These are phyloP conservation scores for Panicum miliaceum DNA, from an alignment of 176 grass and related monocot species.

Conservation along the genomic window DNA sequence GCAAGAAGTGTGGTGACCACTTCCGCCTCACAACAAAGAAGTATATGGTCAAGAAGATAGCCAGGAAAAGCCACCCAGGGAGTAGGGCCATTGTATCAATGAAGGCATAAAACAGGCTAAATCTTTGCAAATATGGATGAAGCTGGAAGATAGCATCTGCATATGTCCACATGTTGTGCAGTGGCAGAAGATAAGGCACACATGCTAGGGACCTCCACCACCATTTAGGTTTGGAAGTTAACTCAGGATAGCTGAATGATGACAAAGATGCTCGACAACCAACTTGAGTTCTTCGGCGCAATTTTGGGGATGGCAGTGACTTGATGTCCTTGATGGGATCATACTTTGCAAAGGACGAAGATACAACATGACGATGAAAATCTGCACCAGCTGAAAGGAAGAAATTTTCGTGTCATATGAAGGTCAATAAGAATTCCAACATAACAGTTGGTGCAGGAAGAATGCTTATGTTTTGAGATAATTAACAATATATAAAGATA, in stretches of 20 bases:
- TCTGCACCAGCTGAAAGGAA: slow-evolving; percentile 48
- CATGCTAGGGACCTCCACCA: slow-evolving; percentile 83
- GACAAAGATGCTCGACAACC: slow-evolving; percentile 57
- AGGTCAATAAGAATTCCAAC: slow-evolving; percentile 5
- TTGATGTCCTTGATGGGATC: slow-evolving; percentile 42
- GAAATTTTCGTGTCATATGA: slow-evolving; percentile 34
- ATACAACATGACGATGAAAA: not conserved
- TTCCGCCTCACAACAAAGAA: slow-evolving; percentile 81
- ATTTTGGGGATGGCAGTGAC: slow-evolving; percentile 24
- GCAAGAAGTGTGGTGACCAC: slow-evolving; percentile 82
- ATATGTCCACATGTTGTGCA: slow-evolving; percentile 85
- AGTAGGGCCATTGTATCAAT: slow-evolving; percentile 79
- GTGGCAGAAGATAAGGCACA: slow-evolving; percentile 78
- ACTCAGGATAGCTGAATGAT: slow-evolving; percentile 64
- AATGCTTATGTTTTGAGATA: not conserved
- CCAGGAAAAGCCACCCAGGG: slow-evolving; percentile 73
- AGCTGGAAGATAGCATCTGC: slow-evolving; percentile 84
- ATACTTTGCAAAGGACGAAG: slow-evolving; percentile 30
- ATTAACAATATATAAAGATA: not conserved
- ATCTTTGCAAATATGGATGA: slow-evolving; percentile 67
- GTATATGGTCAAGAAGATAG: slow-evolving; percentile 68
- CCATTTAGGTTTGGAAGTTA: slow-evolving; percentile 81
- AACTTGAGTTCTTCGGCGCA: slow-evolving; percentile 37
- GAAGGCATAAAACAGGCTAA: slow-evolving; percentile 64
- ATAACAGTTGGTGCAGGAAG: not conserved